Base-by-base conservation (phyloP, 805 yeast species). In the Tanozyma kutaoensis region DNA sequence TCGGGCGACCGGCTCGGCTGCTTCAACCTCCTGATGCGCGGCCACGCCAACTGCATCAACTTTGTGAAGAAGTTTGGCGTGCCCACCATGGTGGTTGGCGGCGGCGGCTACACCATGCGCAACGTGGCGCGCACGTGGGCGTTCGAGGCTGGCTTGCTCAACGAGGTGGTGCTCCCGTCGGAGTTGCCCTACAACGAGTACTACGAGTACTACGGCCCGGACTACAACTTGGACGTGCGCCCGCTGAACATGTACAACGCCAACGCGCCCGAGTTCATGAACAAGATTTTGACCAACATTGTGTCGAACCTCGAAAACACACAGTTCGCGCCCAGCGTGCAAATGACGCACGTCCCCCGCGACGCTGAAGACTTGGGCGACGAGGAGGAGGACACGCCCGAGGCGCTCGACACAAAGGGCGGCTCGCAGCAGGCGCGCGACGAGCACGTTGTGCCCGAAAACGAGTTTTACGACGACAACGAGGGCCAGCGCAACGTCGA, bases 101-200 rank as follows among this genome's bases (percentile, higher is more conserved):
- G 98, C 26, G 98, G 98, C 40, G 98, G 98, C 13, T 91, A 91
- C 56, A 91, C 98, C 3, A 93, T 93, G 69, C 69, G 96, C 50
- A 91, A 91, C 48, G 98, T 91, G 26, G 84, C 96, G 4, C 64
- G 98, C 39, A 69, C 93, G 9, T 88, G 98, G 97, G 72, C 95
- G 2, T 86, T 66, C 45, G 98, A 91, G 53, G 76, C 95, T 0
- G 88, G 95, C 20, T 64, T 91, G 15, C 65, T 88, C 46, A 76
- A 91, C 38, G 77, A 81, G 40, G 82, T 77, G 10, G 65, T 76
- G 25, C 58, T 88, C 41, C 80, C 82, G 15, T 55, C 76, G n/a
- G 76, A 72, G 39, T 56, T 86, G 37, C 96, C 96, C 4, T 86
- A 84, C 62, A 86, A 88, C 50, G 97, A 88, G 50, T 88, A 88